A percentile compares a stretch with the other conserved stretches of the same genome.
These are phyloP conservation scores for Didymella arachidicola DNA, from an alignment of 2,329 filamentous ascomycete species.

Conservation along the genomic window DNA sequence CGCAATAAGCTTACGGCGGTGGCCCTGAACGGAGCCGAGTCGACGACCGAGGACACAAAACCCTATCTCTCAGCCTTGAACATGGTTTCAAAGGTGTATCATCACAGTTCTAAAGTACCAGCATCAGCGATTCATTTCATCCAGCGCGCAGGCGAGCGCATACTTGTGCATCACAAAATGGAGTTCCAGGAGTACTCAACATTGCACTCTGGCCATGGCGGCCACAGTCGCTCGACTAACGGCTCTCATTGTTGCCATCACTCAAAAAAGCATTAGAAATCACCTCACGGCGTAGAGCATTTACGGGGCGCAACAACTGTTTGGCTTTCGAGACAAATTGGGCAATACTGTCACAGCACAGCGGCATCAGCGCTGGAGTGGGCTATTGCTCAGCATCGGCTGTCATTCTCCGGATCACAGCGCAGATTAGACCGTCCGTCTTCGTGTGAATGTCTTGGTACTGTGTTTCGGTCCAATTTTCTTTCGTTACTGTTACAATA, in stretches of 20 bases:
- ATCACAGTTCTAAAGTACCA: slow-evolving; percentile 27
- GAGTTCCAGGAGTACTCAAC: slow-evolving; percentile 36
- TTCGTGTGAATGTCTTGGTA: slow-evolving; percentile 23
- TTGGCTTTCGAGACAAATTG: slow-evolving; percentile 22
- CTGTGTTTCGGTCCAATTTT: slow-evolving; percentile 5
- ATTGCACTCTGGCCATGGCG: slow-evolving; percentile 26
- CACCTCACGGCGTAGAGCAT: slow-evolving; percentile 42
- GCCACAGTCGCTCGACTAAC: slow-evolving; percentile 28
- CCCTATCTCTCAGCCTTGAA: slow-evolving; percentile 22
- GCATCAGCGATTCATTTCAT: slow-evolving; percentile 24
- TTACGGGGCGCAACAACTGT: slow-evolving; percentile 41
- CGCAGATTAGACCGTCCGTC: slow-evolving; percentile 36
- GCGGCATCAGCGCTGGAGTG: slow-evolving; percentile 23
- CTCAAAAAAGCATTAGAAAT: slow-evolving; percentile 48
- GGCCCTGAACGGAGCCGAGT: not conserved
- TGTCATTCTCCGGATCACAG: slow-evolving; percentile 24
- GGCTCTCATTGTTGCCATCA: slow-evolving; percentile 31
- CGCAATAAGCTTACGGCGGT: not conserved
- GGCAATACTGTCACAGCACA: slow-evolving; percentile 23
- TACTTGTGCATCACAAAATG: slow-evolving; percentile 39
- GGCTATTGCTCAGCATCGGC: slow-evolving; percentile 28
- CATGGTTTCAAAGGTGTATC: slow-evolving; percentile 34
- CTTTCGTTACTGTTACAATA: slow-evolving; percentile 13
- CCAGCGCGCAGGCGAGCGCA: slow-evolving; percentile 28
- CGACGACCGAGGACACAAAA: slow-evolving; percentile 13